Evolutionary conservation across 371 early-diverging fungal genomes (phyloP).

Genomic region (Circinella umbellata): DNA sequence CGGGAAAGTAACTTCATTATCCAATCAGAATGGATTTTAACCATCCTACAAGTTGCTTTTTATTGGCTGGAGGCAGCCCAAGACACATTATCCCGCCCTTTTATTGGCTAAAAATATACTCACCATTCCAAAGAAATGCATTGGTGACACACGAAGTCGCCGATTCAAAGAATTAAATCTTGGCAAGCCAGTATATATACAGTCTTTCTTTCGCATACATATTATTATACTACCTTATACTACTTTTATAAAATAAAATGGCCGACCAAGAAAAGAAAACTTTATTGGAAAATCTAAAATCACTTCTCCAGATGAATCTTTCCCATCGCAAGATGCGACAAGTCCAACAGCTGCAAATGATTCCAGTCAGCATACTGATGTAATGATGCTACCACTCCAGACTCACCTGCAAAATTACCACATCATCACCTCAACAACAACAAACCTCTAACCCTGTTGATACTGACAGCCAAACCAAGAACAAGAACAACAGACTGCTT

Average conservation of each 20-base stretch:
- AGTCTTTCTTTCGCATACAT: no score
- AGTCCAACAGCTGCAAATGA: neutral
- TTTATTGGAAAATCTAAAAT: neutral
- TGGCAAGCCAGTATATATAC: no score
- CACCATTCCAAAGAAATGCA: no score
- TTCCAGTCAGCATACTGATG: neutral
- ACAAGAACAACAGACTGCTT: slow-evolving; percentile 2
- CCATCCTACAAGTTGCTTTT: no score
- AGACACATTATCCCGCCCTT: no score
- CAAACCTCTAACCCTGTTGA: neutral
- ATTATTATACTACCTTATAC: neutral
- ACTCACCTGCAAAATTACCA: neutral
- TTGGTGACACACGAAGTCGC: no score
- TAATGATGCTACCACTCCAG: neutral
- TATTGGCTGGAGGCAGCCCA: no score
- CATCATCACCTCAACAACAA: neutral
- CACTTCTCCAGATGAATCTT: neutral
- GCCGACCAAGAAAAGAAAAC: slow-evolving; percentile 10
- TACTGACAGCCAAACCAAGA: slow-evolving; percentile 4
- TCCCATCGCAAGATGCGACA: neutral
- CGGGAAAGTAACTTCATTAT: no score
- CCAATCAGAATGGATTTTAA: no score
- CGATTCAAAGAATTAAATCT: no score
- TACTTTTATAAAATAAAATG: neutral
- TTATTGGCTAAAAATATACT: no score